Evolutionary conservation across 805 yeast genomes (phyloP).

Genomic region (Saturnispora mendoncae): DNA sequence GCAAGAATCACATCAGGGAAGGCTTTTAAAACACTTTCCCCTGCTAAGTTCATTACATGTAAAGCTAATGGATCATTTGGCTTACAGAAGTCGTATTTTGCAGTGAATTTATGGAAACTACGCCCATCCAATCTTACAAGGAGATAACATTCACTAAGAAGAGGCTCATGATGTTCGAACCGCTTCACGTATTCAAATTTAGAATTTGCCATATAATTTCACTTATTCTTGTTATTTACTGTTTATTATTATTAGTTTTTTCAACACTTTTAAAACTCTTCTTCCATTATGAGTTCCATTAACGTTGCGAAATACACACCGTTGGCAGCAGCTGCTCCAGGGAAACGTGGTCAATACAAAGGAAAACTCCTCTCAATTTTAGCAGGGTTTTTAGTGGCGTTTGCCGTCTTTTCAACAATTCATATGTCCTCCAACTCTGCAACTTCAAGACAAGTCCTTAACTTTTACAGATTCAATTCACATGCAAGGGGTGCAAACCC

Average conservation of each 20-base stretch:
- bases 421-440: slow-evolving; percentile 18
- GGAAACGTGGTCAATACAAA: background rate
- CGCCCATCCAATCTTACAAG: slow-evolving; percentile 88
- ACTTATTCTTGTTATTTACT: no score
- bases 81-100: slow-evolving; percentile 63
- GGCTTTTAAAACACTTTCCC: slow-evolving; percentile 49
- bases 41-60: slow-evolving; percentile 73
- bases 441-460: slow-evolving; percentile 23
- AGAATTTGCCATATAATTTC: slow-evolving; percentile 81
- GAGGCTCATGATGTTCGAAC: slow-evolving; percentile 65
- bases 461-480: slow-evolving; percentile 26
- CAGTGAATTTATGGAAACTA: slow-evolving; percentile 83
- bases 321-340: background rate
- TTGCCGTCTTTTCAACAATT: slow-evolving; percentile 20
- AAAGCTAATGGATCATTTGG: slow-evolving; percentile 83
- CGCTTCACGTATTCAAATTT: slow-evolving; percentile 77
- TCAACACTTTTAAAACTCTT: background rate
- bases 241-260: background rate
- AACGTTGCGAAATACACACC: slow-evolving; percentile 8
- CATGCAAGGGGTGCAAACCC: slow-evolving; percentile 30
- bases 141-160: slow-evolving; percentile 74
- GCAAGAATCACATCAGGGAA: slow-evolving; percentile 72
- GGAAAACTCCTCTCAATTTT: slow-evolving; percentile 20
- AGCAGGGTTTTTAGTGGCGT: slow-evolving; percentile 23
- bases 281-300: slow-evolving; percentile 2